phyloP scores from a whole-genome alignment of 2,329 filamentous ascomycete species.

The Fusarium sterilihyphosum region DNA sequence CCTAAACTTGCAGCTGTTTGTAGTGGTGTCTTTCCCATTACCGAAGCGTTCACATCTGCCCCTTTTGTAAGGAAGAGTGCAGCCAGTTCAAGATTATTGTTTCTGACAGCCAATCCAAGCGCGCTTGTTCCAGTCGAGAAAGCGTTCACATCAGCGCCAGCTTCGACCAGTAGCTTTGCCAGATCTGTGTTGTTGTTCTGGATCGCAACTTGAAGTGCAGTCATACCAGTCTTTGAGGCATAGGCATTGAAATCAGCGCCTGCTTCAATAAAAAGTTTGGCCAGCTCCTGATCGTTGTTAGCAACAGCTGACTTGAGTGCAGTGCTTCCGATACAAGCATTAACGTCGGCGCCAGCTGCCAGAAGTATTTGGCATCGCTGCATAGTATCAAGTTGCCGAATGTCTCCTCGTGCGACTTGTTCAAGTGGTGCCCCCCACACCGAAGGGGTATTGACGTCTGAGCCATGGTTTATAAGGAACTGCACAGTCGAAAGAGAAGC shows the following conservation, averaged over 20 bases:
- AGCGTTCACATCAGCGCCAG: background rate
- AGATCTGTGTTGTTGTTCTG: rapidly evolving
- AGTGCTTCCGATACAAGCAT: background rate
- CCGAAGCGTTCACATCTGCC: slow-evolving; percentile 44
- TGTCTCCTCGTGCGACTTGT: background rate
- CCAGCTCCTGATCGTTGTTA: rapidly evolving
- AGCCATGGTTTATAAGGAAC: rapidly evolving
- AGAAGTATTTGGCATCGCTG: background rate
- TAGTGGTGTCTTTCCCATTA: slow-evolving; percentile 9
- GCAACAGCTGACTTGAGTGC: slow-evolving; percentile 24
- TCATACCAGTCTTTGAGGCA: rapidly evolving
- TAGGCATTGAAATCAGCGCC: background rate
- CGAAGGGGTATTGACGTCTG: rapidly evolving
- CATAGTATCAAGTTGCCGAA: rapidly evolving
- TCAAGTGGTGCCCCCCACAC: background rate
- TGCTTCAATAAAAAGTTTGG: rapidly evolving
- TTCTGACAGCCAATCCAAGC: rapidly evolving
- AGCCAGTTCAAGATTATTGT: slow-evolving; percentile 27
- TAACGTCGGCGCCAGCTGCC: slow-evolving; percentile 27
- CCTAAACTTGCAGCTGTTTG: slow-evolving; percentile 29
- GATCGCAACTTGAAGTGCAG: rapidly evolving
- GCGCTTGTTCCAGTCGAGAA: rapidly evolving
- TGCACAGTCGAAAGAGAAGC: rapidly evolving
- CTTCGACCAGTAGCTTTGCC: background rate
- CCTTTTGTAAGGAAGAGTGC: slow-evolving; percentile 43